Conservation (phyloP, 257 asterid genomes). For the Linaria vulgaris region DNA sequence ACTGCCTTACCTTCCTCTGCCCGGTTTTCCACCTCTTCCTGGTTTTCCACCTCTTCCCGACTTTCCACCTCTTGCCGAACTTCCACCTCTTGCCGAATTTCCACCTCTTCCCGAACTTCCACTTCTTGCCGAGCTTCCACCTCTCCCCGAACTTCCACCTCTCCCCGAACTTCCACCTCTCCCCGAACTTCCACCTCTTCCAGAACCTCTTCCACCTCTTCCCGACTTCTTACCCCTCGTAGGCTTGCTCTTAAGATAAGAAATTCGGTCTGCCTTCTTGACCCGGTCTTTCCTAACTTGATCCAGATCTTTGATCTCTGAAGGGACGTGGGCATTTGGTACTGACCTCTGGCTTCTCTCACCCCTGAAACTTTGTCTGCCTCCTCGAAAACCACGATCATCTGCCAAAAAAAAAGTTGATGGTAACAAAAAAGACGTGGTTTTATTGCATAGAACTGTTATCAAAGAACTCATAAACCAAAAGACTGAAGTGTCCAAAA, state of each 20-base stretch:
- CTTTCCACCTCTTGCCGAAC: no score
- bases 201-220: constrained; percentile 32
- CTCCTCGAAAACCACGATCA: constrained; percentile 47
- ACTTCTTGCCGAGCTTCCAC: neutral
- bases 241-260: constrained; percentile 63
- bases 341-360: constrained; percentile 42
- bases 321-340: constrained; percentile 81
- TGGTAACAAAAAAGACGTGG: neutral
- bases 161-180: neutral
- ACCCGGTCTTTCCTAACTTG: constrained; percentile 87
- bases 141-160: neutral
- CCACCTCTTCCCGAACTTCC: neutral
- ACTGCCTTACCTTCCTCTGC: no score
- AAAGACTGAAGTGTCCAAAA: neutral
- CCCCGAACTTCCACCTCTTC: constrained; percentile 28
- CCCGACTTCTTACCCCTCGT: constrained; percentile 47
- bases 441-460: neutral
- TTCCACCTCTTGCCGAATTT: no score
- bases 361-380: constrained; percentile 55
- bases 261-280: constrained; percentile 63
- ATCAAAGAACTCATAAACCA: neutral
- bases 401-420: constrained; percentile 38
- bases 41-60: no score
- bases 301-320: constrained; percentile 73
- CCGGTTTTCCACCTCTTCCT: no score